A percentile compares a stretch with the other conserved stretches of the same genome.
Conservation (phyloP, 2,329 filamentous ascomycete species). For the Emericellopsis cladophorae region DNA sequence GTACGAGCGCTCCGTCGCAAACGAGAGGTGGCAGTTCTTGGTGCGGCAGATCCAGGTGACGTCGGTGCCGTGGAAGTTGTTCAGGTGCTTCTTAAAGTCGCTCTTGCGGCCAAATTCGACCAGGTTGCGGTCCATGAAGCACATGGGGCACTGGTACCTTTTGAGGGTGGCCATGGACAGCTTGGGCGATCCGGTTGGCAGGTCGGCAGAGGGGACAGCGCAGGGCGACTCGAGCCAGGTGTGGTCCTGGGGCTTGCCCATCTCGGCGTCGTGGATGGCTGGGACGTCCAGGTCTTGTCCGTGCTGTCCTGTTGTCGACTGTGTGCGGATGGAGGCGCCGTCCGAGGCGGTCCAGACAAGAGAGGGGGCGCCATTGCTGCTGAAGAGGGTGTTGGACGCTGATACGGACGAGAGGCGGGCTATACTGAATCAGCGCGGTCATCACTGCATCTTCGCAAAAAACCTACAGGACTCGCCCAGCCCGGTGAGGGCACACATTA, state of each 20-base stretch:
- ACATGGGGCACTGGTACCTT: slow-evolving; percentile 32
- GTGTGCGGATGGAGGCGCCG: slow-evolving; percentile 24
- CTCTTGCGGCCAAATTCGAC: slow-evolving; percentile 32
- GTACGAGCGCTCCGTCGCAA: slow-evolving; percentile 31
- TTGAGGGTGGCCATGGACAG: slow-evolving; percentile 23
- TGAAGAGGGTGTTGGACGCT: slow-evolving; percentile 22
- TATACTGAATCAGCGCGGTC: slow-evolving; percentile 5
- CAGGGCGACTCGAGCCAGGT: slow-evolving; percentile 27
- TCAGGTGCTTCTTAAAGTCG: slow-evolving; percentile 35
- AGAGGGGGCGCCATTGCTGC: slow-evolving; percentile 25
- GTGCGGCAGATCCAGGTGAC: slow-evolving; percentile 29
- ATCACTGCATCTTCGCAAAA: not conserved
- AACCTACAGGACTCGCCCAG: slow-evolving; percentile 23
- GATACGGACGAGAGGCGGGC: slow-evolving; percentile 26
- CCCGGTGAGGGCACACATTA: slow-evolving; percentile 21
- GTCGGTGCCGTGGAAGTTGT: slow-evolving; percentile 31
- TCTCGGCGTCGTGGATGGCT: slow-evolving; percentile 20
- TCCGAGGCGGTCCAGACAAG: slow-evolving; percentile 28
- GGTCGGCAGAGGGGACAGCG: slow-evolving; percentile 20
- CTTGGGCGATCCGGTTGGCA: slow-evolving; percentile 19
- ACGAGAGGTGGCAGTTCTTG: slow-evolving; percentile 26
- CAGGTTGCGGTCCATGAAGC: slow-evolving; percentile 29
- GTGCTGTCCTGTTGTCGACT: slow-evolving; percentile 20
- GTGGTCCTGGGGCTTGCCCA: slow-evolving; percentile 16
- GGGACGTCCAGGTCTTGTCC: slow-evolving; percentile 17